Conservation (phyloP, 2,329 filamentous ascomycete species). For the Fusarium staphyleae region DNA sequence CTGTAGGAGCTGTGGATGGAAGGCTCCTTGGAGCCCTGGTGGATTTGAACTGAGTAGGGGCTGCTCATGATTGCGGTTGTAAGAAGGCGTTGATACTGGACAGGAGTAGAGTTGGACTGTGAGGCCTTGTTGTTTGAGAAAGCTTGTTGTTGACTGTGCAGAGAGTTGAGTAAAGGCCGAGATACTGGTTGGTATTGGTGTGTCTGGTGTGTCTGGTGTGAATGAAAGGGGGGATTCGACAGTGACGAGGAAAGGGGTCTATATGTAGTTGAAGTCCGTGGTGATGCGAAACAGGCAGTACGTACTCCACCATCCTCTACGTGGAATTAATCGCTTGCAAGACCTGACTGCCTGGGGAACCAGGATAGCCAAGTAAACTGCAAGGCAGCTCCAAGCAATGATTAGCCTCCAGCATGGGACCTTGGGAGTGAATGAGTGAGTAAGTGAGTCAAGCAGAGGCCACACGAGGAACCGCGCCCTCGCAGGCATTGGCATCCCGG, state of each 20-base stretch:
- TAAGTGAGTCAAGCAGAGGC: slow-evolving; percentile 35
- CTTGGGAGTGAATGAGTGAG: slow-evolving; percentile 8
- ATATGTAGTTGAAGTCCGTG: slow-evolving; percentile 36
- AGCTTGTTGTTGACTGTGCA: not conserved
- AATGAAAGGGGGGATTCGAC: slow-evolving; percentile 5
- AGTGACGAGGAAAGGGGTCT: slow-evolving; percentile 26
- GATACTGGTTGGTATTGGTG: slow-evolving; percentile 24
- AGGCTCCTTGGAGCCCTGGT: slow-evolving; percentile 43
- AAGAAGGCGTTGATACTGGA: slow-evolving; percentile 10
- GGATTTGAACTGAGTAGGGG: slow-evolving; percentile 44
- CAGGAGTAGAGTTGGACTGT: slow-evolving; percentile 2
- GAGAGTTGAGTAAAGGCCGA: slow-evolving; percentile 4
- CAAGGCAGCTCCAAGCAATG: slow-evolving; percentile 32
- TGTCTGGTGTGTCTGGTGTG: slow-evolving; percentile 30
- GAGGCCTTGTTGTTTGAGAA: slow-evolving; percentile 11
- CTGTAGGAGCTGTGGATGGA: slow-evolving; percentile 42
- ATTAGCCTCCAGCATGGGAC: slow-evolving; percentile 27
- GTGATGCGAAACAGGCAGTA: slow-evolving; percentile 29
- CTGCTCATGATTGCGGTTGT: slow-evolving; percentile 38
- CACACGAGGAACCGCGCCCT: slow-evolving; percentile 26
- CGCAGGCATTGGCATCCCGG: slow-evolving; percentile 19
- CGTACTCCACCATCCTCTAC: slow-evolving; percentile 33
- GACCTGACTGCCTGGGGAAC: slow-evolving; percentile 33
- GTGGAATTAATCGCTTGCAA: slow-evolving; percentile 23
- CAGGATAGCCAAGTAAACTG: slow-evolving; percentile 28